Percentiles rank a stretch among this genome's conserved stretches.
Evolutionary conservation across 306 rosid species (phyloP).

Genomic region (Prunus mira): DNA sequence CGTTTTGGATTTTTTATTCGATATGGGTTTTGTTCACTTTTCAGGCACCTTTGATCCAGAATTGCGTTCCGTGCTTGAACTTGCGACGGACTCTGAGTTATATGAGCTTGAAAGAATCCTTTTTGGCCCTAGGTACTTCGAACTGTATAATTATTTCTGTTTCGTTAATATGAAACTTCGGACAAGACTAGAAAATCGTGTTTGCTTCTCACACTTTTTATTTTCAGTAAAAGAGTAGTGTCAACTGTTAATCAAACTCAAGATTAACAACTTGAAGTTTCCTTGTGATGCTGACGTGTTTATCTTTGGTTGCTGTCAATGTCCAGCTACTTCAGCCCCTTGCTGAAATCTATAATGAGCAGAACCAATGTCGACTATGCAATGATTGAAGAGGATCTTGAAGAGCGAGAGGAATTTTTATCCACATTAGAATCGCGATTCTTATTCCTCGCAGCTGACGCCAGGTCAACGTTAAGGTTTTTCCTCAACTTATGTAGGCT

Average conservation of each 20-base stretch:
- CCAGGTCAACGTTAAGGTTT: constrained; percentile 81
- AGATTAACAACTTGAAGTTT: not conserved
- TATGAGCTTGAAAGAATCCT: constrained; percentile 80
- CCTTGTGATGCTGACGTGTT: constrained; percentile 5
- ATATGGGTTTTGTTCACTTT: not conserved
- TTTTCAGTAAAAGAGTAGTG: not conserved
- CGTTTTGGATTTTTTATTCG: not conserved
- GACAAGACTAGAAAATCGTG: not conserved
- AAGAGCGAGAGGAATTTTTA: constrained; percentile 64
- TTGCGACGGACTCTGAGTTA: constrained; percentile 74
- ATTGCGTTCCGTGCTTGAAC: constrained; percentile 73
- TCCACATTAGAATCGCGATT: constrained; percentile 75
- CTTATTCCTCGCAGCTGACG: constrained; percentile 89
- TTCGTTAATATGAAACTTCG: not conserved
- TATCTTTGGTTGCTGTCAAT: constrained; percentile 13
- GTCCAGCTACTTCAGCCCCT: constrained; percentile 87
- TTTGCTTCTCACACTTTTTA: not conserved
- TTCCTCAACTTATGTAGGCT: not conserved
- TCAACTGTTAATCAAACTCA: not conserved
- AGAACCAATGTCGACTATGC: constrained; percentile 50
- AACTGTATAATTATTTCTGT: not conserved
- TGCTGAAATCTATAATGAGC: constrained; percentile 69
- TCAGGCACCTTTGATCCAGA: constrained; percentile 66
- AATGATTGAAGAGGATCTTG: constrained; percentile 71
- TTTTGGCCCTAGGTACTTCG: constrained; percentile 67